phyloP scores from a whole-genome alignment of 257 asterid species.

The Solanum chmielewskii region DNA sequence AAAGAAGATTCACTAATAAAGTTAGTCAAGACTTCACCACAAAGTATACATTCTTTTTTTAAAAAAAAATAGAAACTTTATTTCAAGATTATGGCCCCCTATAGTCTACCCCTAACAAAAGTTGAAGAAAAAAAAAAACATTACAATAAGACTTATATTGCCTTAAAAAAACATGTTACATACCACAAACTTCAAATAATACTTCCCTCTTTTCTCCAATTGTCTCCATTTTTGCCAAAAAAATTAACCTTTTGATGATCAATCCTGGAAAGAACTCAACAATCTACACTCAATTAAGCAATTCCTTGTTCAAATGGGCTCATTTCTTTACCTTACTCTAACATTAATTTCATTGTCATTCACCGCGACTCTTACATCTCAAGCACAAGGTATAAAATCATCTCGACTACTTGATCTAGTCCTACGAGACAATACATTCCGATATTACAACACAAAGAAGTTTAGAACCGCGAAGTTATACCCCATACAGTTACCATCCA shows the following conservation, averaged over 20 bases:
- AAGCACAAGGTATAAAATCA: constrained; percentile 48
- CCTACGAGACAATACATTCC: constrained; percentile 61
- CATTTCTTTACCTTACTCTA: constrained; percentile 16
- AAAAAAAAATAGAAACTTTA: not conserved
- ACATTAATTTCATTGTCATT: constrained; percentile 20
- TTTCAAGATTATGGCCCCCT: not conserved
- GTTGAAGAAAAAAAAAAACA: not conserved
- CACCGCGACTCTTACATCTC: constrained; percentile 1
- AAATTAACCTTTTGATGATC: constrained; percentile 2
- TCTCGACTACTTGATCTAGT: constrained; percentile 54
- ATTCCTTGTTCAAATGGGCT: constrained; percentile 32
- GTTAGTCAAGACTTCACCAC: not conserved
- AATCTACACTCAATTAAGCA: not conserved
- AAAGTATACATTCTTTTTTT: not conserved
- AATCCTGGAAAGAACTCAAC: not conserved
- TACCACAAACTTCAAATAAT: not conserved
- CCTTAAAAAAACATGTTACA: not conserved
- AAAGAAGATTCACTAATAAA: not conserved
- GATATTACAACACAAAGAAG: constrained; percentile 20
- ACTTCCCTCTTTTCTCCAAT: not conserved
- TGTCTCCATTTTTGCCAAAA: not conserved
- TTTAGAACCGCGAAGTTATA: constrained; percentile 53
- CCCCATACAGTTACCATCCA: constrained; percentile 37
- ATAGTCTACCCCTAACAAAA: not conserved
- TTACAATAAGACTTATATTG: not conserved